Evolutionary conservation across 2,329 filamentous ascomycete species (phyloP).

Genomic region (Tympanopsis confertula): DNA sequence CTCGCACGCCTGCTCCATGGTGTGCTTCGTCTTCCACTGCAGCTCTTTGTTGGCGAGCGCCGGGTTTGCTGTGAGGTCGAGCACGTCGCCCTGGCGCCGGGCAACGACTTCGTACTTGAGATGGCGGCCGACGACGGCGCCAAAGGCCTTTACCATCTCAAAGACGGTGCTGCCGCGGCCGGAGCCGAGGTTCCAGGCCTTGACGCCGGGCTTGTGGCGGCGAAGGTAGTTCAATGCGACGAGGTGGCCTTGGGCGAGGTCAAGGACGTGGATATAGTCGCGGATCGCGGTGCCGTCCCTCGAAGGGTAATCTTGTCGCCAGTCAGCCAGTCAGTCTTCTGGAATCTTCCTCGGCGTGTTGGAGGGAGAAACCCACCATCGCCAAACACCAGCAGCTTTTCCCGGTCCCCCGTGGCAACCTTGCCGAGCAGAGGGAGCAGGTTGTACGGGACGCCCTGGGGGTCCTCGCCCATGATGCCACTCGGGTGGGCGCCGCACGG

Average conservation of each 20-base stretch:
- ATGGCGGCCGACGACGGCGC: conserved; percentile 70
- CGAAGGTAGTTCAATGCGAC: conserved; percentile 84
- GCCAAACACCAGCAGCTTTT: conserved; percentile 89
- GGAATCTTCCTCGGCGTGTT: background rate
- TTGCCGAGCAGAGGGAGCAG: conserved; percentile 86
- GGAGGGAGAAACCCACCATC: conserved; percentile 51
- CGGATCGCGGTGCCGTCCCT: conserved; percentile 87
- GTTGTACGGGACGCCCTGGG: conserved; percentile 90
- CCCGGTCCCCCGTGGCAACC: conserved; percentile 86
- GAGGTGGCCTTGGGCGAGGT: conserved; percentile 76
- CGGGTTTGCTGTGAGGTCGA: conserved; percentile 89
- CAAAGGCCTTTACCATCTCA: conserved; percentile 95
- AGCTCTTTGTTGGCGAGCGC: conserved; percentile 78
- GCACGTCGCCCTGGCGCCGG: conserved; percentile 76
- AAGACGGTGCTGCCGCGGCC: conserved; percentile 91
- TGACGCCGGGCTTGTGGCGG: conserved; percentile 75
- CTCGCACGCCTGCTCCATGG: conserved; percentile 82
- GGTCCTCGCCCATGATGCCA: conserved; percentile 96
- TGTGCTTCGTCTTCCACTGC: conserved; percentile 80
- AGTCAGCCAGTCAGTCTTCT: conserved; percentile 10
- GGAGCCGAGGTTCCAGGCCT: conserved; percentile 93
- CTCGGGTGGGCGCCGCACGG: conserved; percentile 87
- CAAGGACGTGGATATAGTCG: conserved; percentile 95
- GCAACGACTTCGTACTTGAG: conserved; percentile 77
- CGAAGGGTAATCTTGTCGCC: conserved; percentile 66